These are phyloP conservation scores for Cystofilobasidium ferigula DNA, from an alignment of 768 basidiomycete genomes.

Conservation along the genomic window DNA sequence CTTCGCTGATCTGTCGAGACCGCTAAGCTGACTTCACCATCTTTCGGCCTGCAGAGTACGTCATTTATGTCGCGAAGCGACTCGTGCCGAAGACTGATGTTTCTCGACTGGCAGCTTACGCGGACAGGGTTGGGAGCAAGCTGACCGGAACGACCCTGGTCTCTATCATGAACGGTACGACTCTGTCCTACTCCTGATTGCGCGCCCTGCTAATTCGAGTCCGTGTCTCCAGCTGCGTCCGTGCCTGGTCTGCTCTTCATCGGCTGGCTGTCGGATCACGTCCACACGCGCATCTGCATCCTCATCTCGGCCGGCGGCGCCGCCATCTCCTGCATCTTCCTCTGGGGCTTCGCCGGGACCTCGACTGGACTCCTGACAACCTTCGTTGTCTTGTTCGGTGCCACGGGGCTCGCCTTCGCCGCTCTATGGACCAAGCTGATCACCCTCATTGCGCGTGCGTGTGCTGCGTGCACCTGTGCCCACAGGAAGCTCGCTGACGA, in stretches of 20 bases:
- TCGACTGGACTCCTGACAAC: constrained; percentile 26
- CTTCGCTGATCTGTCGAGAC: constrained; percentile 16
- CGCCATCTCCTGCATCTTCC: constrained; percentile 31
- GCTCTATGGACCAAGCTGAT: constrained; percentile 34
- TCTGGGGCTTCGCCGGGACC: constrained; percentile 35
- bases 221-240: constrained; percentile 30
- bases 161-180: constrained; percentile 34
- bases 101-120: constrained; percentile 22
- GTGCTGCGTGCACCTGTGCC: background rate
- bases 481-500: background rate
- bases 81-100: too few species aligned
- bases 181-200: background rate
- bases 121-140: constrained; percentile 29
- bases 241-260: constrained; percentile 31
- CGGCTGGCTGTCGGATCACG: constrained; percentile 32
- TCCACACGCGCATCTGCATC: constrained; percentile 30
- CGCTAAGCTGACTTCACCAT: background rate
- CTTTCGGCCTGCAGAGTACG: too few species aligned
- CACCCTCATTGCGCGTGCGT: constrained; percentile 31
- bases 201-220: background rate
- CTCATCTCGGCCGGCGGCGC: constrained; percentile 30
- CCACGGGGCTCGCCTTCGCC: constrained; percentile 30
- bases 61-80: constrained; percentile 15
- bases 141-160: constrained; percentile 32
- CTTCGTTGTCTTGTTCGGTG: constrained; percentile 32